Evolutionary conservation across 208 protist genomes (phyloP), one percentile per base, ranked within the genome.

Genomic region (Leishmania tropica): DNA sequence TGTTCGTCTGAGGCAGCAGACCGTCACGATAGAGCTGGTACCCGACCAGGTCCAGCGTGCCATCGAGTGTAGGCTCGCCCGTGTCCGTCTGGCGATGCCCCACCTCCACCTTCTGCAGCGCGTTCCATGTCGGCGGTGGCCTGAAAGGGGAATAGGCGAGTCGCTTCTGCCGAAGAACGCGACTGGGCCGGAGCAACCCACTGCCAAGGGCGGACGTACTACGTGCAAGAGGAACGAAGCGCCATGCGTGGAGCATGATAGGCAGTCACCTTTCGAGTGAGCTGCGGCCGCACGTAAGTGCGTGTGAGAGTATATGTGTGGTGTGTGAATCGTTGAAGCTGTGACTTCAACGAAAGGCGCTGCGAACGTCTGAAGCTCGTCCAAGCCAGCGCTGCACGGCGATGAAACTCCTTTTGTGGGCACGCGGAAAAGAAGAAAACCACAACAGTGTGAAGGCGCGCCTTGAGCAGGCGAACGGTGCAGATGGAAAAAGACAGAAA

Each of bases 11-110:
- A 35, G 92, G 88, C 19, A 97, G 91, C 31, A 97, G 79, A 2
- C 93, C 93, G 68, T 97, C 95, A 60, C 89, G 91, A 56, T 93
- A 96, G 58, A 97, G 86, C 83, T 97, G 95, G 78, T 97, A 97
- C 67, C 91, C 95, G 31, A 96, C 85, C 15, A 93, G 80, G 76
- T 97, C 95, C 7, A 97, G 80, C 40, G 93, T 96, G 65, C 91
- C 91, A 74, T 97, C 95, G 15, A 97, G 88, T 15, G 95, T 97
- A 1, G 90, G 78, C 64, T 92, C 88, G 64, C 87, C 92, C 35
- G 85, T 88, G 64, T 94, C 88, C 1, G 93, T 96, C 67, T 88
- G 85, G n/a, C 88, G 78, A 73, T 88, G 79, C 1, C 87, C 87
- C 0, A 97, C 85, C 37, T 91, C 79, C 1, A 97, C 81, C 71